Evolutionary conservation across 306 rosid genomes (phyloP).

Genomic region (Calophaca sinica): DNA sequence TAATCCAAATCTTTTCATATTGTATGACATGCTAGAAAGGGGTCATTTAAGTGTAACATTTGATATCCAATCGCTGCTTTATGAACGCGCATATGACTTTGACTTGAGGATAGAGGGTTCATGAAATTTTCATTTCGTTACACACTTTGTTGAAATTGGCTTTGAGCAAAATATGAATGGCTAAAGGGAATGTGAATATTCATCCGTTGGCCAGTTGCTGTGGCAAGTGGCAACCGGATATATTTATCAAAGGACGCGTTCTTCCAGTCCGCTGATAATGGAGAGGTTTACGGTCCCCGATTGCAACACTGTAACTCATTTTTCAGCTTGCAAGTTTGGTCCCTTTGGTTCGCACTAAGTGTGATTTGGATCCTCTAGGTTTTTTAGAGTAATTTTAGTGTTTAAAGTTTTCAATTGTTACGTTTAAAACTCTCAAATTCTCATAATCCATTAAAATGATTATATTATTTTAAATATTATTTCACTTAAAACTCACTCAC

Average conservation of each 20-base stretch:
- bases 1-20: slow-evolving; percentile 23
- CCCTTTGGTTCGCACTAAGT: no score
- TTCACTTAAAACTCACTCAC: no score
- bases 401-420: no score
- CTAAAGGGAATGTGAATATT: slow-evolving; percentile 27
- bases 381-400: no score
- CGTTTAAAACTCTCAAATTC: no score
- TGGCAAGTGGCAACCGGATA: neutral
- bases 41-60: slow-evolving; percentile 31
- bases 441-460: no score
- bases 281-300: neutral
- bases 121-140: neutral
- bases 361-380: no score
- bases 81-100: slow-evolving; percentile 35
- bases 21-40: neutral
- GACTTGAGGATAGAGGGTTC: neutral
- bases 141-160: neutral
- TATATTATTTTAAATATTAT: no score
- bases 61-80: slow-evolving; percentile 28
- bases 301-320: no score
- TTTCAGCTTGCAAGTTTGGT: no score
- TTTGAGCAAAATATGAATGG: neutral
- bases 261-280: neutral
- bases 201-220: no score
- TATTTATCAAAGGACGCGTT: neutral